A percentile compares a stretch with the other conserved stretches of the same genome.
Evolutionary conservation across 2,329 filamentous ascomycete genomes (phyloP).

Genomic region (Tolypocladium cylindrosporum): DNA sequence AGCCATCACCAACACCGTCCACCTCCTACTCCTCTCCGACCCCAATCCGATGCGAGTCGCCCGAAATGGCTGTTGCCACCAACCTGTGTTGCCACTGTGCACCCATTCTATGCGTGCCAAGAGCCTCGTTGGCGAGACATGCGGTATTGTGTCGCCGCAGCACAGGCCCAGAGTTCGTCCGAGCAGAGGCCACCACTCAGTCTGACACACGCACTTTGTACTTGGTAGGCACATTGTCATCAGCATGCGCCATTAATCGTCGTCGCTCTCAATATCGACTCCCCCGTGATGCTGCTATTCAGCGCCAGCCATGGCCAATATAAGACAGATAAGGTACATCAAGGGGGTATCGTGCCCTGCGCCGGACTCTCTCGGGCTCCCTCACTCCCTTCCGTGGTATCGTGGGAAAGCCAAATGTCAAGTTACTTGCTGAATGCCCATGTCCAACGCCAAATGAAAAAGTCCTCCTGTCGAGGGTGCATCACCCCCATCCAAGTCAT

Average conservation of each 20-base stretch:
- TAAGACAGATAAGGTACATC: background rate
- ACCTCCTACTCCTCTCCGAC: background rate
- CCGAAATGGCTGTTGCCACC: background rate
- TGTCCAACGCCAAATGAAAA: constrained; percentile 1
- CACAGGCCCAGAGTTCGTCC: background rate
- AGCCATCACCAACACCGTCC: background rate
- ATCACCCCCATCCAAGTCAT: background rate
- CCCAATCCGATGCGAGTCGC: background rate
- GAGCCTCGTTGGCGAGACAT: background rate
- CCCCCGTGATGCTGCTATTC: background rate
- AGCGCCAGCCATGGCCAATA: background rate
- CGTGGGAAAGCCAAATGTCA: constrained; percentile 6
- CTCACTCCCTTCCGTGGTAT: constrained; percentile 4
- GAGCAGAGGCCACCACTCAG: background rate
- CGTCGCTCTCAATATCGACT: background rate
- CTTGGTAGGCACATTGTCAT: background rate
- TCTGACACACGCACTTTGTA: background rate
- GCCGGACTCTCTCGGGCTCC: constrained; percentile 1
- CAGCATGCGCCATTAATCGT: background rate
- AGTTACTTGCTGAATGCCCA: constrained; percentile 4
- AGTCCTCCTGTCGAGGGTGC: background rate
- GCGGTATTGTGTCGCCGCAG: background rate
- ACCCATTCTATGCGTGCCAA: background rate
- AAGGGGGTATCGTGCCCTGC: constrained; percentile 9
- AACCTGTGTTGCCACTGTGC: background rate